Percentiles rank a stretch among this genome's conserved stretches.
Conservation (phyloP, 2,329 filamentous ascomycete genomes). For the Myrmaecium sp. region DNA sequence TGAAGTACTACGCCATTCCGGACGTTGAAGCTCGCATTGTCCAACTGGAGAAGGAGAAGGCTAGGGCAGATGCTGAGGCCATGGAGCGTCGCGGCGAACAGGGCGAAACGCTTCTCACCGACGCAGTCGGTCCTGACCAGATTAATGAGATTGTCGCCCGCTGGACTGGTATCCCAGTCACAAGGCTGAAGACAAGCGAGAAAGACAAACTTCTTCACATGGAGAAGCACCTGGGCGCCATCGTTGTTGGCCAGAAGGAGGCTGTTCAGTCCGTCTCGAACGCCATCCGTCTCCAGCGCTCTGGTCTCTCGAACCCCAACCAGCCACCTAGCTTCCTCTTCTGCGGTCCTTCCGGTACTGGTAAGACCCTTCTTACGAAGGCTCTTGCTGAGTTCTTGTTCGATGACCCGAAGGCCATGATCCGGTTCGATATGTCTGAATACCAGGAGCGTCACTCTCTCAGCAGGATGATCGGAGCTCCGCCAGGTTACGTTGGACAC, state of each 20-base stretch:
- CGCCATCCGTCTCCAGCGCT: conserved; percentile 86
- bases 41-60: conserved; percentile 64
- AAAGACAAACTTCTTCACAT: conserved; percentile 98
- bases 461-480: conserved; percentile 93
- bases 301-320: conserved; percentile 87
- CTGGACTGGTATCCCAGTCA: conserved; percentile 98
- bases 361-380: conserved; percentile 94
- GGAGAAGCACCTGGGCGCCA: conserved; percentile 68
- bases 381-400: conserved; percentile 95
- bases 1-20: conserved; percentile 94
- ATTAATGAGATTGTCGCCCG: conserved; percentile 97
- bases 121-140: conserved; percentile 88
- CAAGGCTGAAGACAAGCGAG: conserved; percentile 80
- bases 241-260: conserved; percentile 88
- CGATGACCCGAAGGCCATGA: conserved; percentile 94
- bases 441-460: conserved; percentile 95
- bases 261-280: conserved; percentile 88
- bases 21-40: conserved; percentile 73
- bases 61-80: conserved; percentile 57
- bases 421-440: conserved; percentile 98
- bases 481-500: conserved; percentile 91
- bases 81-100: conserved; percentile 37
- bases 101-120: conserved; percentile 61
- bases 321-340: conserved; percentile 96
- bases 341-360: conserved; percentile 94